A percentile compares a stretch with the other conserved stretches of the same genome.
Evolutionary conservation across 352 stramenopile genomes (phyloP).

Genomic region (Pythium coloratum): DNA sequence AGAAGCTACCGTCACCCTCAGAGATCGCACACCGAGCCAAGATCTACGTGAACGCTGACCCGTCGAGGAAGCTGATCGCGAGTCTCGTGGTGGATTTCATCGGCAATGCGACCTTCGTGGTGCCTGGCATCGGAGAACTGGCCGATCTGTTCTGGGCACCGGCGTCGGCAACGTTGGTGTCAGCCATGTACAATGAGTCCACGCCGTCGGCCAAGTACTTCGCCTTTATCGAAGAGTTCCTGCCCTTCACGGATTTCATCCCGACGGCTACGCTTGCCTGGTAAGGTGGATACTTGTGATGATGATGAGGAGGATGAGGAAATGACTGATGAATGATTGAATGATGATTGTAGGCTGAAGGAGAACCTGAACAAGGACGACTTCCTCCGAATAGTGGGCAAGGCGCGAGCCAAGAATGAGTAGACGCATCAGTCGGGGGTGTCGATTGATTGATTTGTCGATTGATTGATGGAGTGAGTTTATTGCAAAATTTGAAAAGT

Average conservation of each 20-base stretch:
- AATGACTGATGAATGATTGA: conserved; percentile 3
- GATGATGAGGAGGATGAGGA: neutral
- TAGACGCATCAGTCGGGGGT: neutral
- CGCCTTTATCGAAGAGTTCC: conserved; percentile 71
- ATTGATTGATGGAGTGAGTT: neutral
- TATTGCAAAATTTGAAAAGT: neutral
- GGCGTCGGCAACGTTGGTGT: conserved; percentile 86
- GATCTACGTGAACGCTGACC: conserved; percentile 55
- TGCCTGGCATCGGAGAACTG: conserved; percentile 88
- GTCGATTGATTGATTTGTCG: neutral
- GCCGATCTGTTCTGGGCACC: conserved; percentile 93
- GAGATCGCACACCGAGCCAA: conserved; percentile 35
- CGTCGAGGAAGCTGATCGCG: conserved; percentile 57
- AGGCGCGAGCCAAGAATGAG: neutral
- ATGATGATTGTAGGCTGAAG: conserved; percentile 41
- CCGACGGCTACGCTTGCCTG: conserved; percentile 93
- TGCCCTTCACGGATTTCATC: conserved; percentile 96
- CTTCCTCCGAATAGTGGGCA: conserved; percentile 29
- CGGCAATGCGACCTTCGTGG: conserved; percentile 83
- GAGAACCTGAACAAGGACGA: conserved; percentile 54
- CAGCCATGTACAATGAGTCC: conserved; percentile 89
- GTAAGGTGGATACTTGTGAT: conserved; percentile 28
- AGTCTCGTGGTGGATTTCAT: conserved; percentile 90
- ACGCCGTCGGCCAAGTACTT: conserved; percentile 89
- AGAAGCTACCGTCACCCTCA: conserved; percentile 30